These are phyloP conservation scores for Prototheca cutis DNA, from an alignment of 163 green algal genomes.

Conservation along the genomic window DNA sequence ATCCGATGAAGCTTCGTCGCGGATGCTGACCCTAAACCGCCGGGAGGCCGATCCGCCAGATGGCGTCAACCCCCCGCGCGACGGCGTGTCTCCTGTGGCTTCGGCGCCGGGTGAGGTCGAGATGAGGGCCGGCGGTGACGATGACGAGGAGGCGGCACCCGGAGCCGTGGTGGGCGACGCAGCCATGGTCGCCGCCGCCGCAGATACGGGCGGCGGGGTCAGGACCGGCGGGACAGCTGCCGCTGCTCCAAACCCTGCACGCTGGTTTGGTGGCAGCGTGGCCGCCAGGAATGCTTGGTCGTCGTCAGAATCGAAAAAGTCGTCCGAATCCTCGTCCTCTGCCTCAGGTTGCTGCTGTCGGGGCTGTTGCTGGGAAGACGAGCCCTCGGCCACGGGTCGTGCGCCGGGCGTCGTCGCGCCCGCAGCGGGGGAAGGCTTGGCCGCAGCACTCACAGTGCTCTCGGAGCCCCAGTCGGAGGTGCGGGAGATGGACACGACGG, in stretches of 20 bases:
- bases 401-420: neutral
- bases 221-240: no score
- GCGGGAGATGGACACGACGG: neutral
- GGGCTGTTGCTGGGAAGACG: neutral
- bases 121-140: no score
- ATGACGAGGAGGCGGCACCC: neutral
- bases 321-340: constrained; percentile 22
- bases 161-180: neutral
- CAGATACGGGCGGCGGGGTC: neutral
- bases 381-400: neutral
- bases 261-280: no score
- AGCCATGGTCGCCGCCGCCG: neutral
- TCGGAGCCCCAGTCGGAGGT: neutral
- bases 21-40: neutral
- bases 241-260: no score
- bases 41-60: no score
- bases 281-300: constrained; percentile 7
- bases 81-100: no score
- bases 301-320: constrained; percentile 35
- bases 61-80: no score
- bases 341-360: neutral
- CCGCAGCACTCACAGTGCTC: neutral
- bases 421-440: neutral
- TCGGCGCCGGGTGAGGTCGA: no score
- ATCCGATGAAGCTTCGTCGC: no score